phyloP scores from a whole-genome alignment of 257 asterid species.

The Capsicum baccatum region DNA sequence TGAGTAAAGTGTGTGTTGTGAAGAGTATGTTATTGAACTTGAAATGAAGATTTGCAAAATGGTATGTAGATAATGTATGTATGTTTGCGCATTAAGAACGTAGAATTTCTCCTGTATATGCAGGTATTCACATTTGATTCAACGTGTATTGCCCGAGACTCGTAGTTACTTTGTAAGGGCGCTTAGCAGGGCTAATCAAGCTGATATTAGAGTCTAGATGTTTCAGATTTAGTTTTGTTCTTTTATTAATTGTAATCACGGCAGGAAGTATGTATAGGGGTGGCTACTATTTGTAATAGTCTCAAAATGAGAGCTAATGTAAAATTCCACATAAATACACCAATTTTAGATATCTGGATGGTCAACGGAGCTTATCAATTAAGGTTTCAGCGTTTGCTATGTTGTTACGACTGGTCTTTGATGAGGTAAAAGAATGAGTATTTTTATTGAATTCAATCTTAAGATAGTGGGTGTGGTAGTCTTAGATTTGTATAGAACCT shows the following conservation, averaged over 20 bases:
- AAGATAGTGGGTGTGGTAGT: not conserved
- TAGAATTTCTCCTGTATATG: conserved; percentile 14
- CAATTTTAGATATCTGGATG: not conserved
- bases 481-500: not conserved
- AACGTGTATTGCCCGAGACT: conserved; percentile 77
- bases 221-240: conserved; percentile 47
- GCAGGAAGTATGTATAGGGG: conserved; percentile 59
- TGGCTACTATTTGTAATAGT: conserved; percentile 34
- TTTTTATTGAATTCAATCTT: not conserved
- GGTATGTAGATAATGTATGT: no score
- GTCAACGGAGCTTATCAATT: conserved; percentile 2
- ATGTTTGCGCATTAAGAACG: not conserved
- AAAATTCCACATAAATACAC: conserved; percentile 1
- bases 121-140: conserved; percentile 79
- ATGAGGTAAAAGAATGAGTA: not conserved
- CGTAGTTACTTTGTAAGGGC: conserved; percentile 73
- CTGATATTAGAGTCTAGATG: conserved; percentile 57
- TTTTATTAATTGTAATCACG: conserved; percentile 50
- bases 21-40: not conserved
- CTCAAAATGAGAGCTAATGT: conserved; percentile 29
- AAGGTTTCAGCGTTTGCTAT: not conserved
- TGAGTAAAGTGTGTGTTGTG: not conserved
- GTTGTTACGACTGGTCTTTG: not conserved
- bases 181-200: conserved; percentile 59
- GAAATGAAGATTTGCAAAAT: not conserved